Base-by-base conservation (phyloP, 1,139 yeast genomes). In the Petasospora rhodanensis region DNA sequence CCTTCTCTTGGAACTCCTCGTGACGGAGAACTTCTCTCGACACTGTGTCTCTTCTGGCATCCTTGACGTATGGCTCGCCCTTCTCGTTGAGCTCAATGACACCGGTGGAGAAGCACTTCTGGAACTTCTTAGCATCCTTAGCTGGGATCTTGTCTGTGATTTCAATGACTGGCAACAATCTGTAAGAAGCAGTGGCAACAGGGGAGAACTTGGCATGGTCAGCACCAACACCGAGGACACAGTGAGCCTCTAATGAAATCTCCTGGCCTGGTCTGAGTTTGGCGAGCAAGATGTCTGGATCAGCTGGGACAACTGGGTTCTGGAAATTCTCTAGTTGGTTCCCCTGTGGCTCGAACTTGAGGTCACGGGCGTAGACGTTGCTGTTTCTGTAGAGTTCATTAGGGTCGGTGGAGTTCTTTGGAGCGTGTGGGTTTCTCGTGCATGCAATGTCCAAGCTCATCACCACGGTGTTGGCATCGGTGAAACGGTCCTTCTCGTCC, bases 131-230 rank as follows among this genome's bases (percentile, higher is more conserved):
- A 4, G 97, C 97, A 37, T 74, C 72, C 5, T 72, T 77, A 4
- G 96, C 97, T 2, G 62, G 66, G 42, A 91, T 84, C 29, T 94
- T 87, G 45, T 76, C 62, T 31, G 66, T 58, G 32, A 91, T 85
- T 45, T 84, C 79, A 54, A 91, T 91, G 14, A 77, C 80, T n/a
- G 98, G 98, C 67, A 93, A 64, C 52, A 91, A 70, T 62, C 98
- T 75, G 64, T 91, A 91, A n/a, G 96, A 83, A 3, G 98, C 97
- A 18, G 98, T 91, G 18, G 95, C 76, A 9, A 91, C 98, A 4
- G 98, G 98, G 7, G 96, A 86, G 58, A 85, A 91, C 61, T 91
- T 91, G 43, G 98, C 97, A 59, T 91, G 98, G 57, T 91, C 98
- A 21, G 86, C 66, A 34, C 98, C 98, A 44, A 85, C 66, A 36